A percentile compares a stretch with the other conserved stretches of the same genome.
phyloP scores from a whole-genome alignment of 208 protist genomes.

The Leishmania arabica region DNA sequence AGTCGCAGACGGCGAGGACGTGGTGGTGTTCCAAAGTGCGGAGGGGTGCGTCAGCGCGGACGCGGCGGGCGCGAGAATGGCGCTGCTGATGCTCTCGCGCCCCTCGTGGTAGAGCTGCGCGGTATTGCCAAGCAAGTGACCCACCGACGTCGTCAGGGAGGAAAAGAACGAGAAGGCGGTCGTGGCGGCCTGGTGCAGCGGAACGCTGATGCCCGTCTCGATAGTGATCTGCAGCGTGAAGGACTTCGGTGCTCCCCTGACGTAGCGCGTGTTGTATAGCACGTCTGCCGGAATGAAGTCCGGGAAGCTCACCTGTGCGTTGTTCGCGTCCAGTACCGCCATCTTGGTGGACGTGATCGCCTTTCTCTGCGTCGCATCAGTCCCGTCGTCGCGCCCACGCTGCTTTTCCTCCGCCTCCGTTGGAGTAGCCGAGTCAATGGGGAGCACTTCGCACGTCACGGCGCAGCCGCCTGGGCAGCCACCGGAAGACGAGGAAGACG shows the following conservation, averaged over 20 bases:
- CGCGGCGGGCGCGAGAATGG: neutral
- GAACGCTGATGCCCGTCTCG: constrained; percentile 59
- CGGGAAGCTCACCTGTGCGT: constrained; percentile 50
- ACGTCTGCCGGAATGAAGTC: constrained; percentile 53
- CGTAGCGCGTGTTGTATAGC: constrained; percentile 35
- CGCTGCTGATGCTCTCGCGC: constrained; percentile 37
- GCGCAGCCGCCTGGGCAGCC: constrained; percentile 54
- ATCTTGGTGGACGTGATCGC: constrained; percentile 31
- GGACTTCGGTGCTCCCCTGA: constrained; percentile 28
- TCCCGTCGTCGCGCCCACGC: neutral
- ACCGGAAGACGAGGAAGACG: constrained; percentile 1
- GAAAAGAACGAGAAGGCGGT: constrained; percentile 69
- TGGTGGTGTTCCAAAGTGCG: constrained; percentile 2
- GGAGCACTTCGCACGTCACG: constrained; percentile 53
- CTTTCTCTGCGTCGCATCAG: constrained; percentile 1
- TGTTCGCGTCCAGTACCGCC: constrained; percentile 25
- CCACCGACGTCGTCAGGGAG: constrained; percentile 52
- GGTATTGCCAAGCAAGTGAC: constrained; percentile 48
- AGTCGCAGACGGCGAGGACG: neutral
- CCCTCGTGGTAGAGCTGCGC: constrained; percentile 49
- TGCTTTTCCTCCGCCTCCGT: neutral
- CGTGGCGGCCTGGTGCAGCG: constrained; percentile 53
- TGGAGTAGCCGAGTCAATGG: constrained; percentile 2
- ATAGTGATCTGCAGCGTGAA: constrained; percentile 61
- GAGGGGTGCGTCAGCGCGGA: constrained; percentile 1